phyloP scores from a whole-genome alignment of 805 yeast genomes.

The Candida hispaniensis region DNA sequence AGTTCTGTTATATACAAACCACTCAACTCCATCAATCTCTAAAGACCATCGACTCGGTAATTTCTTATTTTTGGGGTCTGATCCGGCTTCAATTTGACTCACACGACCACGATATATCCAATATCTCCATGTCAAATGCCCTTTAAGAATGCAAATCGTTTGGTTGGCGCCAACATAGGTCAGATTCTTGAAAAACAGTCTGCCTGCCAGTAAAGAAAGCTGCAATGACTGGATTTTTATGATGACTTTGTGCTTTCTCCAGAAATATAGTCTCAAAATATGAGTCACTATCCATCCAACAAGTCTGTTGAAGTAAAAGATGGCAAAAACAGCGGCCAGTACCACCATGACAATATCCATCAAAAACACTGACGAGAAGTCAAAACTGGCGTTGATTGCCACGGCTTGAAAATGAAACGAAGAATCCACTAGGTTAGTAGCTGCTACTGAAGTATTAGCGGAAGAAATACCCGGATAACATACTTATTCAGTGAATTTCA shows the following conservation, averaged over 20 bases:
- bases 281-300: constrained; percentile 50
- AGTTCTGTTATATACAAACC: constrained; percentile 72
- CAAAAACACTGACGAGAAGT: constrained; percentile 61
- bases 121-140: constrained; percentile 80
- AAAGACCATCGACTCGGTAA: constrained; percentile 30
- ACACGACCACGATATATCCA: constrained; percentile 53
- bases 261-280: constrained; percentile 42
- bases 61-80: constrained; percentile 17
- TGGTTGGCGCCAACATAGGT: constrained; percentile 64
- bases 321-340: constrained; percentile 46
- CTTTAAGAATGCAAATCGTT: constrained; percentile 57
- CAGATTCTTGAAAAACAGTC: constrained; percentile 65
- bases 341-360: constrained; percentile 71
- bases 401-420: constrained; percentile 18
- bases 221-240: constrained; percentile 64
- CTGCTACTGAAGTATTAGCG: neutral
- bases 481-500: no score
- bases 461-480: no score
- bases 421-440: constrained; percentile 13
- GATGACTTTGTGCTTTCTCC: constrained; percentile 51
- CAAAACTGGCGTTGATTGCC: constrained; percentile 25
- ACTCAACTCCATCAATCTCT: constrained; percentile 65
- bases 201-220: constrained; percentile 71
- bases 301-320: constrained; percentile 68
- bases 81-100: constrained; percentile 20